Conservation (phyloP, 2,329 filamentous ascomycete genomes). For the Gnomoniopsis sp. region DNA sequence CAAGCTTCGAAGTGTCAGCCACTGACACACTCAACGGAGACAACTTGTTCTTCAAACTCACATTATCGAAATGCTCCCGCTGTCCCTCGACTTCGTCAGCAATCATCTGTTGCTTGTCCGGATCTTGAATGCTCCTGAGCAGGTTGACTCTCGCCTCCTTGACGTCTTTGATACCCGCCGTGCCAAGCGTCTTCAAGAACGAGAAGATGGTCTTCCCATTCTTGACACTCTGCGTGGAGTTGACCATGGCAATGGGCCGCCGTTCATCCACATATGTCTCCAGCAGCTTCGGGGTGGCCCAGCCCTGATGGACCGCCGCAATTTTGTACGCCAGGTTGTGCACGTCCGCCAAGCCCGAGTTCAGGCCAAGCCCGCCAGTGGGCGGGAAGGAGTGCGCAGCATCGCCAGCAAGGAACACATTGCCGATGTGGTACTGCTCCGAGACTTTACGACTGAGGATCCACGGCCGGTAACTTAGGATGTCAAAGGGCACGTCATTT, state of each 20-base stretch:
- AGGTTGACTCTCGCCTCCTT: slow-evolving; percentile 29
- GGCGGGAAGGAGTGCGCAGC: slow-evolving; percentile 32
- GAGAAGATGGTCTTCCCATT: slow-evolving; percentile 40
- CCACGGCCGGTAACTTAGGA: slow-evolving; percentile 39
- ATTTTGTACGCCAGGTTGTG: slow-evolving; percentile 35
- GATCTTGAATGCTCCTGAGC: slow-evolving; percentile 26
- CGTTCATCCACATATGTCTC: slow-evolving; percentile 35
- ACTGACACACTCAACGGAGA: not conserved
- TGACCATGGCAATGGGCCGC: slow-evolving; percentile 35
- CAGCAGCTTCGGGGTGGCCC: slow-evolving; percentile 28
- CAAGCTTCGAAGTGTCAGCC: slow-evolving; percentile 23
- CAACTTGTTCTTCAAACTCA: slow-evolving; percentile 7
- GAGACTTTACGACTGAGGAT: slow-evolving; percentile 38
- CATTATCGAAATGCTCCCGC: slow-evolving; percentile 39
- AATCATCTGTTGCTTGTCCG: slow-evolving; percentile 28
- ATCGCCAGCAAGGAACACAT: slow-evolving; percentile 35
- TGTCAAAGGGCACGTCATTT: slow-evolving; percentile 31
- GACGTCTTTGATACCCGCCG: slow-evolving; percentile 27
- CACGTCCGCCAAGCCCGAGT: slow-evolving; percentile 30
- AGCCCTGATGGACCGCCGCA: slow-evolving; percentile 30
- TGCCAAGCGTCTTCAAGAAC: slow-evolving; percentile 35
- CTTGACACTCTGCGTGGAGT: slow-evolving; percentile 39
- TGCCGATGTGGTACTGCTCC: slow-evolving; percentile 31
- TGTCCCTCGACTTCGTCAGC: slow-evolving; percentile 32
- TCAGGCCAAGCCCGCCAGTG: slow-evolving; percentile 30